phyloP scores from a whole-genome alignment of 1,284 basidiomycete species.

The Fomitopsis schrenkii region DNA sequence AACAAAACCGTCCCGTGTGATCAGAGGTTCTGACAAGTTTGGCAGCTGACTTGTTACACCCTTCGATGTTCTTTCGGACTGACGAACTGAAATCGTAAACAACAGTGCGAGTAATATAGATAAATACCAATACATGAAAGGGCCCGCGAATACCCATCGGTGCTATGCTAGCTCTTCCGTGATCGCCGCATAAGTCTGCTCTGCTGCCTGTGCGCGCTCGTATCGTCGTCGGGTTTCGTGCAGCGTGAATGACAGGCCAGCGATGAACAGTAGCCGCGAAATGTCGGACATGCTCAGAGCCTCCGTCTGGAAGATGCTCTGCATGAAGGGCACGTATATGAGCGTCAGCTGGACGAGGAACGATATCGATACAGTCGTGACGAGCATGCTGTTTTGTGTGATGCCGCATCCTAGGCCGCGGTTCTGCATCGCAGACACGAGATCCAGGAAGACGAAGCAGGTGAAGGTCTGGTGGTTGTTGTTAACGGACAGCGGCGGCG shows the following conservation, averaged over 20 bases:
- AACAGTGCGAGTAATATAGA: neutral
- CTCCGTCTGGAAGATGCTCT: constrained; percentile 92
- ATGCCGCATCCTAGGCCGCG: constrained; percentile 82
- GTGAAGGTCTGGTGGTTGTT: constrained; percentile 81
- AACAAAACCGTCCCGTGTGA: no score
- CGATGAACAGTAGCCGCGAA: constrained; percentile 68
- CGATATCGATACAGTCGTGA: constrained; percentile 83
- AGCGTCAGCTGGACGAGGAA: constrained; percentile 81
- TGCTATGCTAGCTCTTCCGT: constrained; percentile 41
- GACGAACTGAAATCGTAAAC: no score
- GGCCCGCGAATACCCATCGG: neutral
- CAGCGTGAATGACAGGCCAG: constrained; percentile 60
- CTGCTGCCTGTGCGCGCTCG: constrained; percentile 53
- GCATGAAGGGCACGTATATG: constrained; percentile 89
- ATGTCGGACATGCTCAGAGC: constrained; percentile 72
- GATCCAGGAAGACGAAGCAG: constrained; percentile 94
- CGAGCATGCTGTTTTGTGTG: constrained; percentile 84
- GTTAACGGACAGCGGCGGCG: neutral
- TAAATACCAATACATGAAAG: neutral
- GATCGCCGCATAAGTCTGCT: constrained; percentile 29
- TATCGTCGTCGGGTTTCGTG: constrained; percentile 83
- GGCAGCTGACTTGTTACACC: no score
- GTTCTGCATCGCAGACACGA: constrained; percentile 93
- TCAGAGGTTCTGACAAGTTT: no score
- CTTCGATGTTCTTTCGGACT: no score